Base-by-base conservation (phyloP, 2,329 filamentous ascomycete species). In the Ascochyta rabiei region DNA sequence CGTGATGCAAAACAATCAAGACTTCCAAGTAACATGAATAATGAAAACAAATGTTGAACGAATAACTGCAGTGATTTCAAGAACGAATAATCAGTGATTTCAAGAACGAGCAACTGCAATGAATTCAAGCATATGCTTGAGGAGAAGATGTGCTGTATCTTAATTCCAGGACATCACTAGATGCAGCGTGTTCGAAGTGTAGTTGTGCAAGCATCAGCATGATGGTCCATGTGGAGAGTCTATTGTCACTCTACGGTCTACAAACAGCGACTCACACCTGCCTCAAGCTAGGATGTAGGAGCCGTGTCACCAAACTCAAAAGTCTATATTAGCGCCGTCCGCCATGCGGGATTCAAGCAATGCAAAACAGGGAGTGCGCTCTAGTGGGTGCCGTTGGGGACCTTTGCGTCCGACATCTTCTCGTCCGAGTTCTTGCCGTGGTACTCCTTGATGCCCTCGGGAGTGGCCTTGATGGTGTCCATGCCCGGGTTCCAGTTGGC, bases 401-500 rank as follows among this genome's bases (percentile, higher is more conserved):
- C 66, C 31, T 63, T 60, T 26, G 66, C 57, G 41, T 66, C 70
- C 4, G 63, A 58, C 72, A 74, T 75, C 54, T 71, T 70, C 39
- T 69, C 68, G 45, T 75, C 74, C 23, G 67, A 62, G 48, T 75
- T 62, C 62, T 76, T 75, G 33, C 64, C 53, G 35, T 72, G 62
- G 57, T 75, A 76, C 33, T 62, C 68, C 63, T 76, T 76, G 64
- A 73, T 75, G 59, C 74, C 75, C 48, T 69, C 69, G 26, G 73
- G 72, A 8, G 73, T 75, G 24, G 74, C 74, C 61, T 77, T 76
- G 70, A 77, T 76, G 46, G 70, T 73, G 35, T 72, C 70, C 37
- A 71, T 67, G 37, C 75, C 73, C 6, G 74, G 73, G 62, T 72
- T 76, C 75, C 75, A 77, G 68, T 76, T 76, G 21, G 74, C 75